Percentiles rank a stretch among this genome's conserved stretches.
phyloP scores from a whole-genome alignment of 768 basidiomycete species.

The Pisolithus orientalis region DNA sequence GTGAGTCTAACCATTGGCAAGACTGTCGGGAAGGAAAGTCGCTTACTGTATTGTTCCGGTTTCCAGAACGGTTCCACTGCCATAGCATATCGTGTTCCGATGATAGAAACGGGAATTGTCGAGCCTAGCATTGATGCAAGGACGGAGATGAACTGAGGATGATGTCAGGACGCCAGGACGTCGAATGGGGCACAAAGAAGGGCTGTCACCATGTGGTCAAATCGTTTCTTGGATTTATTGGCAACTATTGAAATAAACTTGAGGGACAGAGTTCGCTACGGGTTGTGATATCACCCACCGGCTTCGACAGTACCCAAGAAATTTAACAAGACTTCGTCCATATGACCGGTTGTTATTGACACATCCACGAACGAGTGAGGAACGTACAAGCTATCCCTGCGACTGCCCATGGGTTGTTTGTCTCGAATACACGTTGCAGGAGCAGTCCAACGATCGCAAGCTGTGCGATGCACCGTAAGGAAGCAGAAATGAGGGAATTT shows the following conservation, averaged over 20 bases:
- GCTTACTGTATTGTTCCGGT: slow-evolving; percentile 72
- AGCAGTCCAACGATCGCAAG: slow-evolving; percentile 67
- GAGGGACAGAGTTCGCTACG: background rate
- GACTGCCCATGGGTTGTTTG: slow-evolving; percentile 69
- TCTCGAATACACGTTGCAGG: slow-evolving; percentile 68
- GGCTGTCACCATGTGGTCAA: slow-evolving; percentile 60
- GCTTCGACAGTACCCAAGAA: slow-evolving; percentile 42
- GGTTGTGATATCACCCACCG: slow-evolving; percentile 36
- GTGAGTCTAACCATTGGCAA: background rate
- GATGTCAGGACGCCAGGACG: slow-evolving; percentile 3
- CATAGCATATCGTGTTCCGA: slow-evolving; percentile 76
- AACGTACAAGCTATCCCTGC: slow-evolving; percentile 65
- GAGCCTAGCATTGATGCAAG: slow-evolving; percentile 66
- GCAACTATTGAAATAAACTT: slow-evolving; percentile 40
- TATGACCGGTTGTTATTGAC: background rate
- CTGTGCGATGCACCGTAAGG: slow-evolving; percentile 71
- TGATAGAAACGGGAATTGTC: slow-evolving; percentile 72
- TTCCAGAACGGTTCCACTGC: slow-evolving; percentile 73
- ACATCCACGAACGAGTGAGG: background rate
- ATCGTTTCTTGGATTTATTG: slow-evolving; percentile 73
- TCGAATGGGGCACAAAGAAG: background rate
- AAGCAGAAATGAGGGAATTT: slow-evolving; percentile 58
- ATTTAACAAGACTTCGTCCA: slow-evolving; percentile 44
- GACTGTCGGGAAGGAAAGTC: background rate
- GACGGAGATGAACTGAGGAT: slow-evolving; percentile 50